These are phyloP conservation scores for Crassisporium funariophilum DNA, from an alignment of 768 basidiomycete genomes.

Conservation along the genomic window DNA sequence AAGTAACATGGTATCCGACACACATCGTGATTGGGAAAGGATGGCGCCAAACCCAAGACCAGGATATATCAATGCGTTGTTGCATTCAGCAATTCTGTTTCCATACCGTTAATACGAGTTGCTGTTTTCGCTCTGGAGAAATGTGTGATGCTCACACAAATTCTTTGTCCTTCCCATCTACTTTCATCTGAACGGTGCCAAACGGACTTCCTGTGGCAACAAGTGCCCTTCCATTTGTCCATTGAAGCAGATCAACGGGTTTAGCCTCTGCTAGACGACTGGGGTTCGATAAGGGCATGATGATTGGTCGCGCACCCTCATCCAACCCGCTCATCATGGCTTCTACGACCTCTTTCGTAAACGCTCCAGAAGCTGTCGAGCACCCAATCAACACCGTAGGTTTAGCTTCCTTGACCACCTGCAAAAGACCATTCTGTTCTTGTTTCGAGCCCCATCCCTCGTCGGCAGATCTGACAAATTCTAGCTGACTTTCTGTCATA, in stretches of 20 bases:
- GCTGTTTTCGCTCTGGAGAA: not conserved
- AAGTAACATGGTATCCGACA: slow-evolving; percentile 89
- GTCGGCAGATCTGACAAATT: slow-evolving; percentile 59
- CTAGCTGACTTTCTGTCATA: slow-evolving; percentile 46
- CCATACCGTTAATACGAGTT: not conserved
- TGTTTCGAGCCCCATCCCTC: slow-evolving; percentile 27
- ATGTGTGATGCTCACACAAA: slow-evolving; percentile 45
- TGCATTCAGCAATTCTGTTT: slow-evolving; percentile 70
- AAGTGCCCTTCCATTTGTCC: slow-evolving; percentile 80
- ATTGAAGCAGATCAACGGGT: slow-evolving; percentile 69
- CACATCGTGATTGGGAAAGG: slow-evolving; percentile 57
- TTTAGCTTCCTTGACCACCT: slow-evolving; percentile 69
- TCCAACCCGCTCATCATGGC: slow-evolving; percentile 57
- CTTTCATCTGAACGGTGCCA: slow-evolving; percentile 64
- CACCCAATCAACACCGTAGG: slow-evolving; percentile 88
- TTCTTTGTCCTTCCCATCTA: slow-evolving; percentile 59
- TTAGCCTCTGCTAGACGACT: slow-evolving; percentile 74
- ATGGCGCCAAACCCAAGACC: slow-evolving; percentile 85
- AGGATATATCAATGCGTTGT: slow-evolving; percentile 83
- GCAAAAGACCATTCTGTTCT: slow-evolving; percentile 56
- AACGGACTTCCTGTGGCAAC: slow-evolving; percentile 88
- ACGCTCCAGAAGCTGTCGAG: slow-evolving; percentile 77
- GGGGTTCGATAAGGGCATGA: slow-evolving; percentile 85
- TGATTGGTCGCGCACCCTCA: slow-evolving; percentile 73
- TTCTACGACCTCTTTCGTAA: slow-evolving; percentile 70